Base-by-base conservation (phyloP, 1,284 basidiomycete species). In the Trichosporon faecale region DNA sequence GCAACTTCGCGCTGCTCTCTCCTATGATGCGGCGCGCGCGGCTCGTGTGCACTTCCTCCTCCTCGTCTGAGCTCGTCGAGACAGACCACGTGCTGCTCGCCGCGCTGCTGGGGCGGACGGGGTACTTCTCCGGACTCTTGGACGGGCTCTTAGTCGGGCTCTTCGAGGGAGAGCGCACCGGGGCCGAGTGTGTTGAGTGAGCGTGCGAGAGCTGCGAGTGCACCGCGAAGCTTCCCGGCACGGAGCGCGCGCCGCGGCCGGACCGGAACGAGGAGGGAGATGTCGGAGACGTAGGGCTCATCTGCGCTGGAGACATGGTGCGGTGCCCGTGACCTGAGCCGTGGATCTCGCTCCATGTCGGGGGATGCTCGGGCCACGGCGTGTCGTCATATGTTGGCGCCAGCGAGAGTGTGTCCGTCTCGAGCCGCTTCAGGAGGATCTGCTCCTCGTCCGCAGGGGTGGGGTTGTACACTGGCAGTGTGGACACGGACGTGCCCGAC, bases 291-390 rank as follows among this genome's bases (percentile, higher is more conserved):
- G 49, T 52, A 4, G 49, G 49, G 3, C 21, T 52, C 21, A 52
- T 21, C 23, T 52, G 21, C 23, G 18, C 12, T 3, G 49, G 49
- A 5, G 16, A n/a, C 18, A 21, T 25, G 21, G 25, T 21, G 21
- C 40, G 40, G 18, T 57, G 49, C 23, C 49, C 25, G 49, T 27
- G 27, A 7, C 11, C 14, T 9, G 27, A 29, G 6, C 57, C 57
- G 57, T 61, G 57, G 57, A 61, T 61, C 57, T 61, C 57, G 57
- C 57, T 61, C 57, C 57, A 61, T 9, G 57, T 61, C 29, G 57
- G 57, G 27, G 57, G 57, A 27, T 61, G 57, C 57, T 61, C 57
- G 27, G 57, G 57, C 27, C 57, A 31, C 16, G 57, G 57, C 29
- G 29, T 31, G 57, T 61, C 57, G 57, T 61, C 57, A 29, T 61